These are phyloP conservation scores for Alternaria infectoria DNA, from an alignment of 2,329 filamentous ascomycete genomes.

Conservation along the genomic window DNA sequence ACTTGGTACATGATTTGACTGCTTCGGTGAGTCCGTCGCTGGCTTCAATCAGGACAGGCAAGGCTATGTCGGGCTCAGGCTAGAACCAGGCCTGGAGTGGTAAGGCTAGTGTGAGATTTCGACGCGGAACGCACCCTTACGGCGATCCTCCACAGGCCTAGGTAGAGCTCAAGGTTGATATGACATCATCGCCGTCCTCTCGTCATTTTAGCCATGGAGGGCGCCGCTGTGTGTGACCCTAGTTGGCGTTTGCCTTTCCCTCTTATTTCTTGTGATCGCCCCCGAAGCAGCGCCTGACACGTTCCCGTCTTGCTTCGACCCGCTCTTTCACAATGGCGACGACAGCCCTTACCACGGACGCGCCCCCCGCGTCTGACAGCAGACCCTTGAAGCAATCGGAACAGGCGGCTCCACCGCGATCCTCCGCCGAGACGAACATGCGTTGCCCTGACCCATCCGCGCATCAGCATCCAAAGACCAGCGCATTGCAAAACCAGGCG, in stretches of 20 bases:
- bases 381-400: constrained; percentile 27
- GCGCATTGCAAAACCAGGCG: constrained; percentile 57
- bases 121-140: constrained; percentile 11
- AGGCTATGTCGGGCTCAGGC: constrained; percentile 17
- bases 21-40: constrained; percentile 1
- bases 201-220: constrained; percentile 34
- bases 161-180: constrained; percentile 2
- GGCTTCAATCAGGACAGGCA: neutral
- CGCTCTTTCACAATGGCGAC: constrained; percentile 32
- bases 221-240: constrained; percentile 5
- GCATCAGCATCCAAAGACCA: constrained; percentile 41
- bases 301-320: neutral
- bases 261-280: neutral
- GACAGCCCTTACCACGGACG: constrained; percentile 25
- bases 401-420: constrained; percentile 28
- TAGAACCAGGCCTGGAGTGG: constrained; percentile 10
- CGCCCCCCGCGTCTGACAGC: constrained; percentile 27
- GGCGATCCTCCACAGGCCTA: constrained; percentile 22
- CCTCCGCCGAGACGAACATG: constrained; percentile 28
- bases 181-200: constrained; percentile 40
- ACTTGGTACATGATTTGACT: constrained; percentile 1
- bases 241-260: neutral
- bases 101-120: constrained; percentile 6
- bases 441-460: constrained; percentile 54
- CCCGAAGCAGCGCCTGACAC: neutral